Base-by-base conservation (phyloP, 2,329 filamentous ascomycete genomes). In the Diaporthe capsici region DNA sequence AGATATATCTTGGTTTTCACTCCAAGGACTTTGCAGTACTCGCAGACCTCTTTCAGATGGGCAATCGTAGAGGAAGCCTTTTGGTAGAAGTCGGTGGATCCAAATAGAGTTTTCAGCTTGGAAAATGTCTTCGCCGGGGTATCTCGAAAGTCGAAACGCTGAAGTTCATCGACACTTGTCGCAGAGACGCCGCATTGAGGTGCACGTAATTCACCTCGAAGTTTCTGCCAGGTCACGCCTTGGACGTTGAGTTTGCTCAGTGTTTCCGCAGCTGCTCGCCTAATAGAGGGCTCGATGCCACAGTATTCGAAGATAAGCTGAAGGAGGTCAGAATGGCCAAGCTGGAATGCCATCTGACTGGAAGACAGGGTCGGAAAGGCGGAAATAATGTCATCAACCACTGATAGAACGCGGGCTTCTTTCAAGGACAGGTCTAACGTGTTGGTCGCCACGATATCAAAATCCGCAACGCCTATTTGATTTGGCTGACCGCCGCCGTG, bases 361-460 rank as follows among this genome's bases (percentile, higher is more conserved):
- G 91, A 88, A 13, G 91, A 89, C 17, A 98, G 87, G 3, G 93
- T 92, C 0, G 96, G 96, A 78, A 98, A 96, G 7, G 93, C 90
- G 67, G 92, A 89, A 22, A 97, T 90, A 55, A 98, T 94, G 82
- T 99, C 97, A 82, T 99, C 97, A 31, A 98, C 86, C 3, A 98
- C 96, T 80, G 98, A 98, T 79, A 99, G 91, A 0, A 95, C 93
- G 83, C 98, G 96, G 0, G 96, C 96, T 84, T 99, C 97, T 81
- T 98, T 97, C 74, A 98, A 84, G 1, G 95, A 93, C 61, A 98
- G 87, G 80, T 98, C 95, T 7, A 95, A 85, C 1, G 93, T 93
- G 79, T 96, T 93, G 60, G 91, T 90, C 0, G 95, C 96, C n/a
- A 98, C 90, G 76, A 99, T 95, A 84, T 99, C 97, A 82, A 98